Evolutionary conservation across 2,329 filamentous ascomycete genomes (phyloP), one percentile per base, ranked within the genome.

Genomic region (Cladosporium sp.): DNA sequence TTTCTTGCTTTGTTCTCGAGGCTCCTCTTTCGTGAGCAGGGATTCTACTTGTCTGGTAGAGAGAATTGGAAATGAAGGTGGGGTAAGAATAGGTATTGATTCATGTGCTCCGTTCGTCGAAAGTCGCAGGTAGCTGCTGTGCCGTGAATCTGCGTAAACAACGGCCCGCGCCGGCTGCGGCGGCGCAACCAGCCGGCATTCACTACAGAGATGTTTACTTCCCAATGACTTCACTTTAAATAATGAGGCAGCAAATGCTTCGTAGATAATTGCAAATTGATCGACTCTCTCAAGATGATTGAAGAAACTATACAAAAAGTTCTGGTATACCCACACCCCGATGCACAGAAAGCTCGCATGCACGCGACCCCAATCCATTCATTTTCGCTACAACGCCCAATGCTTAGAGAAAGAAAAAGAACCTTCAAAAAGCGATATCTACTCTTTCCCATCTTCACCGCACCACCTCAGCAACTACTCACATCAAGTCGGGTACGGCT

Each of bases 401-500:
- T 20, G 44, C 36, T 47, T 47, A 2, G n/a, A 40, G 36, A 34
- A 36, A 27, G 22, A 27, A 27, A 27, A n/a, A n/a, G n/a, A n/a
- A n/a, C n/a, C n/a, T n/a, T 27, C 22, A 4, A 36, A n/a, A 8
- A 17, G 15, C 32, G 32, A 36, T 36, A 4, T 36, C 15, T 5
- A 27, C 22, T 27, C 9, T 9, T 5, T 27, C 6, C 8, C 15
- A 15, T 36, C n/a, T n/a, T n/a, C n/a, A n/a, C n/a, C 32, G 32
- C 32, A 17, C 32, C 32, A 36, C 7, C 32, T 36, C 3, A 15
- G n/a, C 3, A 18, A 6, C 32, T 17, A 36, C 15, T 49, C 44
- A 52, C 15, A 40, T 38, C 19, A 62, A 60, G 30, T 56, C 19
- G 63, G 61, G 30, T 56, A 65, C 4, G 64, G 60, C 54, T 78